Percentiles rank a stretch among this genome's conserved stretches.
These are phyloP conservation scores for Candolleomyces aberdarensis DNA, from an alignment of 768 basidiomycete genomes.

Conservation along the genomic window DNA sequence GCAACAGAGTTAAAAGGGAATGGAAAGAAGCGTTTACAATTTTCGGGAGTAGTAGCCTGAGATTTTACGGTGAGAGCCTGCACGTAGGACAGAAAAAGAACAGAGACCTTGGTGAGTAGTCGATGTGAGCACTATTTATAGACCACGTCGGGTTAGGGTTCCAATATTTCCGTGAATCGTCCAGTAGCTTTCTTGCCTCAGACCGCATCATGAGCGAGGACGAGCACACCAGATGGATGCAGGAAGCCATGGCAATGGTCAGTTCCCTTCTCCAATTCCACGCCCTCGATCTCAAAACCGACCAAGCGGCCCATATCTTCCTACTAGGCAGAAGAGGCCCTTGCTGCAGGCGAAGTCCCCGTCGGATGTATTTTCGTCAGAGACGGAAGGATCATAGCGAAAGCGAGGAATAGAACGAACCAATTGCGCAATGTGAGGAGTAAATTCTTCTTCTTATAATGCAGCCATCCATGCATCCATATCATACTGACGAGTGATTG, in stretches of 20 bases:
- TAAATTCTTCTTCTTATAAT: conserved; percentile 3
- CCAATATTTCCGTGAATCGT: too few relatives aligned
- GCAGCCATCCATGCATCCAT: background rate
- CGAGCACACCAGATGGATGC: conserved; percentile 69
- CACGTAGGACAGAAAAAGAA: too few relatives aligned
- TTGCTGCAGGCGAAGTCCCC: conserved; percentile 84
- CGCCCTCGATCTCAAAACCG: background rate
- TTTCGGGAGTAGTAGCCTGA: too few relatives aligned
- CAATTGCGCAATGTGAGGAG: conserved; percentile 80
- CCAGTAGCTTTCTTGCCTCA: too few relatives aligned
- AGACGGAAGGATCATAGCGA: conserved; percentile 71
- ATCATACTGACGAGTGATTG: background rate
- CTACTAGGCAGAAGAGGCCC: conserved; percentile 77
- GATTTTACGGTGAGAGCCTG: too few relatives aligned
- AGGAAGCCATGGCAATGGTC: conserved; percentile 80
- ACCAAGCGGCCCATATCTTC: background rate
- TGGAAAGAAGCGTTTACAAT: too few relatives aligned
- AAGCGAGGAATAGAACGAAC: conserved; percentile 91
- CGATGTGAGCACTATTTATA: too few relatives aligned
- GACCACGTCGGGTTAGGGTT: too few relatives aligned
- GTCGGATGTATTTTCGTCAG: conserved; percentile 96
- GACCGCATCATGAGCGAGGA: conserved; percentile 5
- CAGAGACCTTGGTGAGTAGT: too few relatives aligned
- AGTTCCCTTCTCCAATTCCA: conserved; percentile 14
- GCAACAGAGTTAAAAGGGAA: too few relatives aligned